Evolutionary conservation across 2,329 filamentous ascomycete genomes (phyloP).

Genomic region (Acephala macrosclerotiorum): DNA sequence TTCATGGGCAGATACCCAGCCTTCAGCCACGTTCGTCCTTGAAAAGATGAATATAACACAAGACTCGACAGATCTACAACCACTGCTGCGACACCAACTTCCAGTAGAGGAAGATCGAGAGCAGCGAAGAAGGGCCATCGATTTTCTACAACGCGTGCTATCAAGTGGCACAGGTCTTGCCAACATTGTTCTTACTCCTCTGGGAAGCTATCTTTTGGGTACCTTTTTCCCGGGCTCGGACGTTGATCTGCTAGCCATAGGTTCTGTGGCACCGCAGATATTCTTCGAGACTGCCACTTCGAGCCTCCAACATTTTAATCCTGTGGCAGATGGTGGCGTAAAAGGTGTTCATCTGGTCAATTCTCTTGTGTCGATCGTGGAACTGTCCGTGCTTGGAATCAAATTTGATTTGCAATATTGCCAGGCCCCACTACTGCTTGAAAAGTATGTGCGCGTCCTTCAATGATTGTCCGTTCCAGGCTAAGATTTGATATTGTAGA

Average conservation of each 20-base stretch:
- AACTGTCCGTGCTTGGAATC: constrained; percentile 64
- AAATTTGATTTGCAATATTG: constrained; percentile 74
- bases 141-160: constrained; percentile 52
- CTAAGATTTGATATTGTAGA: constrained; percentile 7
- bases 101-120: constrained; percentile 54
- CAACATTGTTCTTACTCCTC: constrained; percentile 43
- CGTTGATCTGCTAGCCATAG: constrained; percentile 70
- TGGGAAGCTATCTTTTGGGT: constrained; percentile 68
- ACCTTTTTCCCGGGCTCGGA: constrained; percentile 66
- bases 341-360: constrained; percentile 59
- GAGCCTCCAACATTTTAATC: constrained; percentile 10
- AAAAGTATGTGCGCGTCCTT: constrained; percentile 47
- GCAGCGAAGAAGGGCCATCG: constrained; percentile 53
- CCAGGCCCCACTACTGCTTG: constrained; percentile 60
- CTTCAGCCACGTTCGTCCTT: too few species aligned
- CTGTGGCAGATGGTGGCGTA: constrained; percentile 9
- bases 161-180: constrained; percentile 43
- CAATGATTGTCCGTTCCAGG: neutral
- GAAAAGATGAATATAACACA: constrained; percentile 17
- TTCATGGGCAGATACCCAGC: too few species aligned
- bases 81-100: constrained; percentile 50
- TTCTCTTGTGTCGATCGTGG: constrained; percentile 60
- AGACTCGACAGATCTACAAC: constrained; percentile 38
- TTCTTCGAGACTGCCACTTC: constrained; percentile 27
- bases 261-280: constrained; percentile 18